Evolutionary conservation across 176 grass and related monocot species (phyloP).

Genomic region (Lolium perenne): DNA sequence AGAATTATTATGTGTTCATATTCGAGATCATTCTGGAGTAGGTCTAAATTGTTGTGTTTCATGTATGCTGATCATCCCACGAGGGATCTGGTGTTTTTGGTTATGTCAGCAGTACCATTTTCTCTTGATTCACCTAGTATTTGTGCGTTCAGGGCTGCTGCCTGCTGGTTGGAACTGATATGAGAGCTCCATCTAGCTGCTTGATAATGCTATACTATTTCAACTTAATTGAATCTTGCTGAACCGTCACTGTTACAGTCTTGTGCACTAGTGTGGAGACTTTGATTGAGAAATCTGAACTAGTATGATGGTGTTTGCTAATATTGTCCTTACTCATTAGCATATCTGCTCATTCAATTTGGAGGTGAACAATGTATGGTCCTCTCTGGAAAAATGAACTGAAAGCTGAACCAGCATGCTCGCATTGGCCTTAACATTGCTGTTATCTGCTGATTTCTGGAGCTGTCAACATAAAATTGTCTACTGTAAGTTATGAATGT

Average conservation of each 20-base stretch:
- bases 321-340: slow-evolving; percentile 12
- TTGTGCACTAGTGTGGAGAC: neutral
- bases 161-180: neutral
- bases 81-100: slow-evolving; percentile 18
- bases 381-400: slow-evolving; percentile 13
- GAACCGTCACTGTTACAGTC: neutral
- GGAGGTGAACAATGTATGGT: slow-evolving; percentile 9
- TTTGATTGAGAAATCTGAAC: slow-evolving; percentile 46
- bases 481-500: neutral
- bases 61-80: slow-evolving; percentile 41
- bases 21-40: slow-evolving; percentile 28
- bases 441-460: slow-evolving; percentile 35
- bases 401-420: neutral
- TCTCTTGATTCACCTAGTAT: neutral
- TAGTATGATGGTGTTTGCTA: neutral
- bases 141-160: slow-evolving; percentile 19
- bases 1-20: slow-evolving; percentile 23
- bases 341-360: slow-evolving; percentile 14
- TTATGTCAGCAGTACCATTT: slow-evolving; percentile 1
- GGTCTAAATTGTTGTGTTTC: neutral
- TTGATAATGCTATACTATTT: slow-evolving; percentile 8
- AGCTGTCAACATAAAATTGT: neutral
- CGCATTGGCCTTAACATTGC: slow-evolving; percentile 17
- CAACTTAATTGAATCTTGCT: neutral
- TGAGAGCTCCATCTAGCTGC: neutral